Percentiles rank a stretch among this genome's conserved stretches.
Evolutionary conservation across 2,329 filamentous ascomycete species (phyloP).

Genomic region (Penicillium sp.): DNA sequence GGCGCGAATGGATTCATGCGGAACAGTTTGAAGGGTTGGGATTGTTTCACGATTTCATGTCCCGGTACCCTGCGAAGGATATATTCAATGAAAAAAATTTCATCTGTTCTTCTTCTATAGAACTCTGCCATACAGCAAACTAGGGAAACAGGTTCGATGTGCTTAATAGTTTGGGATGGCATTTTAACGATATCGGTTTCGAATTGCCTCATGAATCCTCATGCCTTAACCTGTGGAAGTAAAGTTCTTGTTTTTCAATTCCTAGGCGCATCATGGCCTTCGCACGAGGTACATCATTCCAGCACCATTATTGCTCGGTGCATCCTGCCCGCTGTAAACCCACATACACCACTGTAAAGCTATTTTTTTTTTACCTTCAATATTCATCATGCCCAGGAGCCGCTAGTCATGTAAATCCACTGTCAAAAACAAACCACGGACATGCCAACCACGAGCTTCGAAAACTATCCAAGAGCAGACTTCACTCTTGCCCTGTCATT

Average conservation of each 20-base stretch:
- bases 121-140: constrained; percentile 30
- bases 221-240: not conserved
- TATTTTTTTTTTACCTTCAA: not conserved
- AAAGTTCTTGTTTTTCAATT: too few species aligned
- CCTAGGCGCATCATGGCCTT: too few species aligned
- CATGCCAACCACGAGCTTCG: not conserved
- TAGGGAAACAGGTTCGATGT: constrained; percentile 13
- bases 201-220: not conserved
- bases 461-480: not conserved
- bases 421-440: not conserved
- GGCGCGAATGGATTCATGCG: constrained; percentile 45
- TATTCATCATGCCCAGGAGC: not conserved
- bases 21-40: constrained; percentile 42
- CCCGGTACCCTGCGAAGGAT: constrained; percentile 47
- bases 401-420: not conserved
- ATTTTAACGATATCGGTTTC: not conserved
- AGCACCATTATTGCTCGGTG: too few species aligned
- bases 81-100: constrained; percentile 48
- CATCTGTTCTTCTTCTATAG: constrained; percentile 38
- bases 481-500: constrained; percentile 2
- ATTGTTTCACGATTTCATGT: constrained; percentile 48
- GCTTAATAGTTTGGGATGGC: constrained; percentile 13
- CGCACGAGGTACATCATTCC: too few species aligned
- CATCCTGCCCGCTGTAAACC: too few species aligned
- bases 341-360: too few species aligned